Evolutionary conservation across 2,329 filamentous ascomycete genomes (phyloP), one percentile per base, ranked within the genome.

Genomic region (Nannizziopsis barbatae): DNA sequence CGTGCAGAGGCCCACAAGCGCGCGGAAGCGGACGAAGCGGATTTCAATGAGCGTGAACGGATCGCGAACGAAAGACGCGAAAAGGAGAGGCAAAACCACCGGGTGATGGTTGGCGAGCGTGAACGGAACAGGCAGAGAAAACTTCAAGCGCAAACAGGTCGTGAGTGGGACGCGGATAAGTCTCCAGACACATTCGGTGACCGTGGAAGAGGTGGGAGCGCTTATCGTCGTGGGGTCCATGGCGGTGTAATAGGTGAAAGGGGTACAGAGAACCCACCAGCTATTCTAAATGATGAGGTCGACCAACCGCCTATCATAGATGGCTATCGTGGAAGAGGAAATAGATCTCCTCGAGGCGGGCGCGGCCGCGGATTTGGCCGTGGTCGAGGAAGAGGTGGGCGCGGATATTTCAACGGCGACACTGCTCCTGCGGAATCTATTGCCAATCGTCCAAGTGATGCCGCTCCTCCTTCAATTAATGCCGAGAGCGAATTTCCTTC

Each of bases 1-100:
- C 70, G 77, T 11, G 71, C 73, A 7, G 78, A 76, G 7, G 77
- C 77, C 0, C 79, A 84, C 58, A 76, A 75, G 1, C 73, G 79
- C 20, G 79, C 79, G n/a, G 77, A 83, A 65, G 79, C 78, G n/a
- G 81, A 84, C 55, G 73, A 76, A 47, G 79, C 78, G 2, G 75
- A 74, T 0, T 83, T 81, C 59, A 72, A 79, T 37, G 73, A 79
- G 50, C 72, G 79, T n/a, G 80, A 84, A 58, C 74, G 75, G 31
- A 65, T 77, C 8, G 74, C 77, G 0, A 72, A 73, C 17, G 70
- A 74, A 55, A 73, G 77, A 49, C 67, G 74, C 49, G 71, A 72
- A 45, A 73, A 80, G 55, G 70, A 72, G 50, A 56, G 56, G 3
- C 62, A 61, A 49, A 74, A 78, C 50, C 63, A 77, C 31, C 74